Conservation (phyloP, 139 green algal genomes). For the Chlamydomonas sp. region DNA sequence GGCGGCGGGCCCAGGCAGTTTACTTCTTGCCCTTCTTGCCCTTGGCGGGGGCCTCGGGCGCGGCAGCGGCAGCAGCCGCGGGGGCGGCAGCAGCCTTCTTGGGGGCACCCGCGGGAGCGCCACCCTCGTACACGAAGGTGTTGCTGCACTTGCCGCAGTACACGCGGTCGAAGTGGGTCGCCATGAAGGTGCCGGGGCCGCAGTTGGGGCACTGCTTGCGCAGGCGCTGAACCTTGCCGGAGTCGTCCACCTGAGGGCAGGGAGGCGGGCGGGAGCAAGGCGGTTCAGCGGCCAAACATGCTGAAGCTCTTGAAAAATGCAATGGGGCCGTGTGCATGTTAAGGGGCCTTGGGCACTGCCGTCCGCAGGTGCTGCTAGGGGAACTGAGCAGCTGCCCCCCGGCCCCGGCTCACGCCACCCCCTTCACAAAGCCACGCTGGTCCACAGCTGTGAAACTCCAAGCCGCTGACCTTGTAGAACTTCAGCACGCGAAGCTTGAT, state of each 20-base stretch:
- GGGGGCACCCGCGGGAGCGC: slow-evolving; percentile 38
- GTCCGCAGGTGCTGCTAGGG: too few species aligned
- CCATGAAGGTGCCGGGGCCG: slow-evolving; percentile 98
- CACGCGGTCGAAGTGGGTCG: slow-evolving; percentile 96
- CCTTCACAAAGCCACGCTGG: neutral
- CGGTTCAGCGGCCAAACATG: neutral
- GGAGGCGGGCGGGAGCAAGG: neutral
- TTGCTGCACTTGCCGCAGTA: slow-evolving; percentile 97
- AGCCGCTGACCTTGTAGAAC: slow-evolving; percentile 75
- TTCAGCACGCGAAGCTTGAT: slow-evolving; percentile 91
- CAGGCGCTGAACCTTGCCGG: slow-evolving; percentile 96
- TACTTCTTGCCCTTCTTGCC: slow-evolving; percentile 74
- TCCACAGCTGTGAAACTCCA: neutral
- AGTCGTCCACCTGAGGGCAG: slow-evolving; percentile 88
- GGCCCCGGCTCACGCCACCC: too few species aligned
- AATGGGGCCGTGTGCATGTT: neutral
- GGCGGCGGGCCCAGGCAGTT: neutral
- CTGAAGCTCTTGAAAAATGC: neutral
- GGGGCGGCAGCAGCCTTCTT: slow-evolving; percentile 41
- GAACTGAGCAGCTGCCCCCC: too few species aligned
- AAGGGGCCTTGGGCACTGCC: neutral
- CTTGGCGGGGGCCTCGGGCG: slow-evolving; percentile 41
- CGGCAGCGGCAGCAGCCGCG: slow-evolving; percentile 19
- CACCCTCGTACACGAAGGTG: slow-evolving; percentile 69
- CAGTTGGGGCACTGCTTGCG: slow-evolving; percentile 97